Evolutionary conservation across 768 basidiomycete species (phyloP), one percentile per base, ranked within the genome.

Genomic region (Suillus subluteus): DNA sequence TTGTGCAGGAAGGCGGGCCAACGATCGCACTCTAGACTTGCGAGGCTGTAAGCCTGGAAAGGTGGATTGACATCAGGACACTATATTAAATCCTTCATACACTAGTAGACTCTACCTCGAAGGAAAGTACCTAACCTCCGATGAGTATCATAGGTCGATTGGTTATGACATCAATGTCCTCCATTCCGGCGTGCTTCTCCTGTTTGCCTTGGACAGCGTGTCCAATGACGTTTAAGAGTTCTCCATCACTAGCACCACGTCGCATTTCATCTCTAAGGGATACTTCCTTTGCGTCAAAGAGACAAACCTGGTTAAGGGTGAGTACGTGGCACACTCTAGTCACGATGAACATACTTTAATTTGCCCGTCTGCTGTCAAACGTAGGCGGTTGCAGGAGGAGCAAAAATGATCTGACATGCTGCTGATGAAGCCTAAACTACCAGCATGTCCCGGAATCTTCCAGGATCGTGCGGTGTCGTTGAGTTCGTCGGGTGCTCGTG

Each of bases 341-440:
- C 13, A 56, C 6, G 55, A 61, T 58, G 62, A 52, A 40, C 74
- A 67, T 68, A 86, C 93, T 84, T 96, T 96, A 70, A 96, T 92
- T 73, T 95, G 87, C 7, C 95, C 94, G 71, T 96, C 94, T 15
- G 94, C 91, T n/a, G 92, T 95, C 56, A 96, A 82, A 50, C 95
- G 83, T 61, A 96, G 81, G 65, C 94, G 85, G 72, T 94, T 95
- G 79, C 94, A 96, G 1, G 89, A 88, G 1, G 87, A 84, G 77
- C 94, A 96, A 72, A 96, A 95, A 77, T 95, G 94, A 76, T 96
- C 94, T 21, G 93, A 95, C 94, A 95, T 95, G 81, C 91, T 94
- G 73, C 88, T 93, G 73, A 96, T 96, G 78, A 96, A 94, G n/a
- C 90, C 94, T 75, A 90, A 85, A 73, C 82, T 86, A 30, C 94